A percentile compares a stretch with the other conserved stretches of the same genome.
Evolutionary conservation across 148 eudicot species (phyloP).

Genomic region (Rhododendron mucronatum): DNA sequence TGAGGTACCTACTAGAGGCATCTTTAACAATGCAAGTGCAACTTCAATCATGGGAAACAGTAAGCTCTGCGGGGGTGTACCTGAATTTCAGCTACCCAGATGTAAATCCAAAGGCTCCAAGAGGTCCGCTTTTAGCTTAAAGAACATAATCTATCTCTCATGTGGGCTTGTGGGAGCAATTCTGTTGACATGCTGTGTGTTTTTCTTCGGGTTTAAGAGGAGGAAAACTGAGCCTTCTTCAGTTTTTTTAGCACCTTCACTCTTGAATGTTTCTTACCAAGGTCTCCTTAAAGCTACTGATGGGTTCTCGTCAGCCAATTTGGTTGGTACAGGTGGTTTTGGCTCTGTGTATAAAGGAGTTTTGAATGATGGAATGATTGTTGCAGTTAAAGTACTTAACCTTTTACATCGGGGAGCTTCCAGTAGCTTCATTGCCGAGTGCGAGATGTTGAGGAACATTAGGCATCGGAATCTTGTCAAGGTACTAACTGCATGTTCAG

Average conservation of each 20-base stretch:
- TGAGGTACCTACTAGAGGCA: conserved; percentile 29
- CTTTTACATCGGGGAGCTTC: conserved; percentile 13
- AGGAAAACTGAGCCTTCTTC: not conserved
- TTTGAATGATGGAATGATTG: not conserved
- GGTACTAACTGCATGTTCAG: conserved; percentile 12
- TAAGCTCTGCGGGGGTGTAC: conserved; percentile 36
- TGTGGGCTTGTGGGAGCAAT: conserved; percentile 8
- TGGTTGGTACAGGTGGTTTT: conserved; percentile 20
- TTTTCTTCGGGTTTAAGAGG: not conserved
- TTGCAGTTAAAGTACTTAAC: conserved; percentile 21
- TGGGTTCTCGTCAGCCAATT: conserved; percentile 10
- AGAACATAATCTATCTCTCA: not conserved
- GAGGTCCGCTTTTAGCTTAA: not conserved
- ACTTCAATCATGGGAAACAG: conserved; percentile 29
- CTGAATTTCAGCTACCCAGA: conserved; percentile 23
- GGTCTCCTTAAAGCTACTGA: conserved; percentile 15
- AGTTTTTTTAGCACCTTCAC: not conserved
- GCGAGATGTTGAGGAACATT: conserved; percentile 19
- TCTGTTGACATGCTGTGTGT: not conserved
- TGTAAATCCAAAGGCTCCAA: conserved; percentile 9
- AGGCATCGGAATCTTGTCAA: conserved; percentile 19
- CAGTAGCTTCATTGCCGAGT: conserved; percentile 13
- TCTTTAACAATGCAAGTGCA: conserved; percentile 27
- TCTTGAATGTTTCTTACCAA: conserved; percentile 11
- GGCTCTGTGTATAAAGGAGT: conserved; percentile 15